phyloP scores from a whole-genome alignment of 1,284 basidiomycete genomes.

The Sphagnurus paluster region DNA sequence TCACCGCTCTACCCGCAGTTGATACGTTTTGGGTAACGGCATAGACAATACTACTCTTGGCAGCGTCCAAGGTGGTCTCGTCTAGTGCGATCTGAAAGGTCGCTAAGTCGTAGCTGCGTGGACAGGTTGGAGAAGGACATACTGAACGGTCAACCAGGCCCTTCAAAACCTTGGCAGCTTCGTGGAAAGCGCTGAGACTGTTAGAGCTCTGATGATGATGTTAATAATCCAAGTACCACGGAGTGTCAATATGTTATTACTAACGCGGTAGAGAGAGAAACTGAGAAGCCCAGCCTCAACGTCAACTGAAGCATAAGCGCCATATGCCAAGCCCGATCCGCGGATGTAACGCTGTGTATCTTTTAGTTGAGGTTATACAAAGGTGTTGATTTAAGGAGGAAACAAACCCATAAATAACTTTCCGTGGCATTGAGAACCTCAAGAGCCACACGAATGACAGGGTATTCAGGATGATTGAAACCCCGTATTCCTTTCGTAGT shows the following conservation, averaged over 20 bases:
- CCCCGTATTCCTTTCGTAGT: slow-evolving; percentile 80
- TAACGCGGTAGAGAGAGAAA: slow-evolving; percentile 82
- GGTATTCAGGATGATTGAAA: slow-evolving; percentile 82
- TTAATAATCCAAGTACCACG: slow-evolving; percentile 5
- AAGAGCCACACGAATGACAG: slow-evolving; percentile 82
- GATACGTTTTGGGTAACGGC: slow-evolving; percentile 80
- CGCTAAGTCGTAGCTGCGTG: slow-evolving; percentile 7
- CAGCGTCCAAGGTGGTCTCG: slow-evolving; percentile 84
- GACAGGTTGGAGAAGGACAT: slow-evolving; percentile 32
- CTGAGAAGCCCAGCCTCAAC: slow-evolving; percentile 81
- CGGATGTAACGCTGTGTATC: slow-evolving; percentile 83
- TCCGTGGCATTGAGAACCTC: slow-evolving; percentile 94
- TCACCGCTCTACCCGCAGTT: slow-evolving; percentile 82
- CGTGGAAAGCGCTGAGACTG: slow-evolving; percentile 80
- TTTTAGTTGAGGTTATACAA: too few species aligned
- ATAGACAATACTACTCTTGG: slow-evolving; percentile 91
- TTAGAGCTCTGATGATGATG: slow-evolving; percentile 73
- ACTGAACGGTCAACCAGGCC: slow-evolving; percentile 81
- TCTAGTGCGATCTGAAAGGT: slow-evolving; percentile 75
- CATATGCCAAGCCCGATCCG: slow-evolving; percentile 93
- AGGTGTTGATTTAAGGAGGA: slow-evolving; percentile 5
- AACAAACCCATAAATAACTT: slow-evolving; percentile 87
- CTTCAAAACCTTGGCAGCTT: slow-evolving; percentile 75
- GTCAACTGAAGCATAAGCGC: slow-evolving; percentile 79
- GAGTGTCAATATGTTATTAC: slow-evolving; percentile 29